These are phyloP conservation scores for Prunus campanulata DNA, from an alignment of 306 rosid species.

Conservation along the genomic window DNA sequence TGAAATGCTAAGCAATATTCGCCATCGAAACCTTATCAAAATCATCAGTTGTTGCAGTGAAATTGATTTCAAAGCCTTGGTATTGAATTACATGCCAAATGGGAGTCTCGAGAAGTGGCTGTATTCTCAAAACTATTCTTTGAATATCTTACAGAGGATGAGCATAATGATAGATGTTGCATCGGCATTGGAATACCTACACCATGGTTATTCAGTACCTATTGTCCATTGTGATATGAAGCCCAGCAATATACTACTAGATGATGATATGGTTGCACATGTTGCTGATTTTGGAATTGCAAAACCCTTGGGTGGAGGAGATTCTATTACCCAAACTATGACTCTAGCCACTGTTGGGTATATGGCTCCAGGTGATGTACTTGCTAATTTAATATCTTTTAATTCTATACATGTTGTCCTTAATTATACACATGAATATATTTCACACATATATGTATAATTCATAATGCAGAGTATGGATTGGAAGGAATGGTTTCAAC, in stretches of 20 bases:
- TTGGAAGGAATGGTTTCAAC: no score
- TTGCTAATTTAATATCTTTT: no score
- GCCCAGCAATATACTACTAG: no score
- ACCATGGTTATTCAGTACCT: conserved; percentile 22
- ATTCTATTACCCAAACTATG: conserved; percentile 14
- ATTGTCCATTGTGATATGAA: conserved; percentile 40
- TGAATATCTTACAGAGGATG: conserved; percentile 11
- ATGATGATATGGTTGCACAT: no score
- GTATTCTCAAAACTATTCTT: neutral
- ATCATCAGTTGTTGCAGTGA: conserved; percentile 14
- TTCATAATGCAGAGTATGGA: no score
- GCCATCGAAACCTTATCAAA: conserved; percentile 17
- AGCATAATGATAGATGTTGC: conserved; percentile 1
- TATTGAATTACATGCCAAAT: conserved; percentile 23
- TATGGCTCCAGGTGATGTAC: conserved; percentile 15
- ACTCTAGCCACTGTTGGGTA: conserved; percentile 48
- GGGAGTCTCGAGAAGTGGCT: conserved; percentile 24
- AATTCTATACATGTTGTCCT: no score
- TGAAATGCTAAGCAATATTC: neutral
- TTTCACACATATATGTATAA: no score
- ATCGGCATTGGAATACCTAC: conserved; percentile 34
- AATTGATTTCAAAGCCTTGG: conserved; percentile 17
- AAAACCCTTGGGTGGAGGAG: conserved; percentile 32
- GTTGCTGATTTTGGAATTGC: conserved; percentile 36
- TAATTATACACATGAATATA: no score